Conservation (phyloP, 345 rosid species). For the Viola odorata region DNA sequence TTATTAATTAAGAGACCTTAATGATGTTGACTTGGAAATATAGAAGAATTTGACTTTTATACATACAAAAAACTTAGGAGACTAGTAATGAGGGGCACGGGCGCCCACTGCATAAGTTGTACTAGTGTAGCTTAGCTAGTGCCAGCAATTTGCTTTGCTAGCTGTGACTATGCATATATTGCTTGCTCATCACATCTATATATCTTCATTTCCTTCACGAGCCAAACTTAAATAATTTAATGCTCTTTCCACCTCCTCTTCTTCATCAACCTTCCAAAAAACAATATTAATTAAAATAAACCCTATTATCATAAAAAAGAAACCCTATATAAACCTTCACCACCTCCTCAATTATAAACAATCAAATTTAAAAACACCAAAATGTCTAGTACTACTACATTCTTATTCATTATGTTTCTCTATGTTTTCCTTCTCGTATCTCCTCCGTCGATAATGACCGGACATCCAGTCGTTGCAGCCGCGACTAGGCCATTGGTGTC, state of each 20-base stretch:
- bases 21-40: not conserved
- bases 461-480: slow-evolving; percentile 12
- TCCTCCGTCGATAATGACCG: not conserved
- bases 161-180: not conserved
- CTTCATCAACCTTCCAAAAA: not conserved
- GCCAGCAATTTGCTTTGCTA: slow-evolving; percentile 12
- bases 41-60: slow-evolving; percentile 12
- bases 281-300: not conserved
- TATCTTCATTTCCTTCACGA: slow-evolving; percentile 21
- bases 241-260: slow-evolving; percentile 3
- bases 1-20: too few species aligned
- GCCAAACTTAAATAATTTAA: slow-evolving; percentile 26
- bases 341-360: not conserved
- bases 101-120: slow-evolving; percentile 23
- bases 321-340: not conserved
- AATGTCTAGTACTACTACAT: slow-evolving; percentile 22
- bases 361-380: not conserved
- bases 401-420: slow-evolving; percentile 14
- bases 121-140: too few species aligned
- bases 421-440: slow-evolving; percentile 24
- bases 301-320: not conserved
- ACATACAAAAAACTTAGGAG: slow-evolving; percentile 3
- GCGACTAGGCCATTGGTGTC: slow-evolving; percentile 24
- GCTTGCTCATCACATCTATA: not conserved
- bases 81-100: slow-evolving; percentile 45